Base-by-base conservation (phyloP, 768 basidiomycete species). In the Megacollybia marginata region DNA sequence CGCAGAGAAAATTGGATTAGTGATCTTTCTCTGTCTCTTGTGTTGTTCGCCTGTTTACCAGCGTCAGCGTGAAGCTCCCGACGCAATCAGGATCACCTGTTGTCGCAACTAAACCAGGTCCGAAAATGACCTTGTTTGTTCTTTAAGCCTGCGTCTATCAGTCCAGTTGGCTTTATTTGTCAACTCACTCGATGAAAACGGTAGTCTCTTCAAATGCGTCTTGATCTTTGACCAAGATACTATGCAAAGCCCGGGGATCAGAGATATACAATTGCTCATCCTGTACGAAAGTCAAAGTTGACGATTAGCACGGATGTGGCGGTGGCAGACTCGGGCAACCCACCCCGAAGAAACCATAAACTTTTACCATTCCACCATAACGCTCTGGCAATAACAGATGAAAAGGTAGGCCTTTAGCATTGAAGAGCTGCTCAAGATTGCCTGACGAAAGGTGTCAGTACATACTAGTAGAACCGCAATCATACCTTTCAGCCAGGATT, bases 301-400 rank as follows among this genome's bases (percentile, higher is more conserved):
- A 28, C 23, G 23, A 9, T n/a, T n/a, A 10, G 33, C 11, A 48
- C 12, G 16, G 32, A 15, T 34, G n/a, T 35, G 32, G 23, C 10
- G 12, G n/a, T 32, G 50, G n/a, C 32, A 9, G 50, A 28, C 18
- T n/a, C n/a, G 23, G 23, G 19, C 9, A 16, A 52, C 66, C 46
- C 55, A 76, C 74, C 38, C 76, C 75, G 44, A 76, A 73, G 50
- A 76, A 68, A 6, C 74, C 74, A 34, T 71, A 55, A 4, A 77
- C 63, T 55, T 69, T 75, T 20, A 69, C 72, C 50, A 78, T 63
- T 2, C 70, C 69, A 3, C 72, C 73, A 50, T 69, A 78, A 1
- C 50, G 52, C 32, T 71, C 68, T 9, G 66, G 63, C 6, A 74
- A 57, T 2, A 56, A 52, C 40, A 65, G 65, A 46, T 74, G 73